These are phyloP conservation scores for Xylariales sp. DNA, from an alignment of 2,329 filamentous ascomycete species.

Conservation along the genomic window DNA sequence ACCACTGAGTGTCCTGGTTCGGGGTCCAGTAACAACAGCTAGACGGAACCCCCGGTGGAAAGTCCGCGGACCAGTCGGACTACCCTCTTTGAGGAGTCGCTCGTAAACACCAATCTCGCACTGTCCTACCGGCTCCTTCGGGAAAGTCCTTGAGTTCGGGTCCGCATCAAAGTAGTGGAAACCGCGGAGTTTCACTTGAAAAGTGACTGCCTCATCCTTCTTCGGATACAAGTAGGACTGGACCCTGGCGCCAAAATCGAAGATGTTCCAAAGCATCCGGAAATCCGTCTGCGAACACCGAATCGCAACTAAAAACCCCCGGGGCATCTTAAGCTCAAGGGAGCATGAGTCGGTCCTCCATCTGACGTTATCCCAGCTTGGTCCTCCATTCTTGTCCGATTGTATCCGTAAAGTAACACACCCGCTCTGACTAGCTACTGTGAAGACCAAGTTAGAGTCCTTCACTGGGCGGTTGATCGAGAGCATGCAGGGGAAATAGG, in stretches of 20 bases:
- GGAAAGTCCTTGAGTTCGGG: slow-evolving; percentile 66
- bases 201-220: slow-evolving; percentile 65
- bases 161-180: slow-evolving; percentile 79
- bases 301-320: slow-evolving; percentile 69
- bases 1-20: slow-evolving; percentile 71
- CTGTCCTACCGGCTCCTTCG: slow-evolving; percentile 64
- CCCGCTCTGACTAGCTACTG: slow-evolving; percentile 75
- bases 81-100: slow-evolving; percentile 59
- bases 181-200: slow-evolving; percentile 63
- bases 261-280: slow-evolving; percentile 73
- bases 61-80: slow-evolving; percentile 66
- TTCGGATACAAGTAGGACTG: slow-evolving; percentile 65
- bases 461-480: slow-evolving; percentile 68
- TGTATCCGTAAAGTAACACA: slow-evolving; percentile 72
- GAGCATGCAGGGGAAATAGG: slow-evolving; percentile 68
- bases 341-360: slow-evolving; percentile 68
- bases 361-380: slow-evolving; percentile 75
- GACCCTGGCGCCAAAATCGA: slow-evolving; percentile 76
- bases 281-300: slow-evolving; percentile 74
- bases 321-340: slow-evolving; percentile 66
- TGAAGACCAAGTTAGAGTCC: slow-evolving; percentile 65
- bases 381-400: slow-evolving; percentile 59
- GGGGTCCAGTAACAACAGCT: slow-evolving; percentile 70
- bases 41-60: slow-evolving; percentile 78
- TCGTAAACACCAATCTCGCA: slow-evolving; percentile 77